Conservation (phyloP, 1,139 yeast genomes). For the Taphrina communis region DNA sequence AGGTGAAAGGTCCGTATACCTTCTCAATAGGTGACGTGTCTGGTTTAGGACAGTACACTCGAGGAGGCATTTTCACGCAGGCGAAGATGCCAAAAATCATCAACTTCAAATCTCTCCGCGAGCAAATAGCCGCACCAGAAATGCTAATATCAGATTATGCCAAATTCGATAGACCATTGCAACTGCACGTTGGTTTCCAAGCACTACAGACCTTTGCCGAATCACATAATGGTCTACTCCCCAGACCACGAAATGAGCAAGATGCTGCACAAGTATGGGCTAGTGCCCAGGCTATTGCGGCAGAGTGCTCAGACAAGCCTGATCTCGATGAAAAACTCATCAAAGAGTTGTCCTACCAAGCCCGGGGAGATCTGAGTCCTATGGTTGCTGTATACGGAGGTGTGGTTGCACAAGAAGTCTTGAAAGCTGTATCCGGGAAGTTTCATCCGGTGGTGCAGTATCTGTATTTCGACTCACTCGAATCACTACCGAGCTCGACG, state of each 20-base stretch:
- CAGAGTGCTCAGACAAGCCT: constrained; percentile 64
- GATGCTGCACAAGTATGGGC: constrained; percentile 74
- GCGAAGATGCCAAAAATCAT: constrained; percentile 79
- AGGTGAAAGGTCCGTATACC: constrained; percentile 92
- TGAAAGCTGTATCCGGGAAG: constrained; percentile 93
- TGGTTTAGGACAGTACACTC: constrained; percentile 65
- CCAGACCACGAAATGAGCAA: constrained; percentile 74
- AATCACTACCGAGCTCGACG: constrained; percentile 73
- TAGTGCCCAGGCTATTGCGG: constrained; percentile 65
- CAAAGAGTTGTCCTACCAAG: constrained; percentile 77
- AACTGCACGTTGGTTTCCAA: constrained; percentile 88
- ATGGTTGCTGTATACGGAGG: constrained; percentile 93
- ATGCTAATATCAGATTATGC: constrained; percentile 84
- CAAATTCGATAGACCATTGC: constrained; percentile 88
- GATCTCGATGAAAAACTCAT: constrained; percentile 69
- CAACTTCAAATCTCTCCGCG: constrained; percentile 66
- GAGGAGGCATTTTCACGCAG: constrained; percentile 91
- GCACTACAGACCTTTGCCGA: constrained; percentile 78
- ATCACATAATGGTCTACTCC: constrained; percentile 68
- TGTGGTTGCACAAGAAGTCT: constrained; percentile 91
- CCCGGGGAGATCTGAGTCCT: constrained; percentile 91
- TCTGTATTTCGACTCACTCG: constrained; percentile 91
- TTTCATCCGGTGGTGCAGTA: constrained; percentile 89
- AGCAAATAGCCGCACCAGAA: constrained; percentile 79
- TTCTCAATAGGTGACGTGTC: constrained; percentile 66